A percentile compares a stretch with the other conserved stretches of the same genome.
Evolutionary conservation across 2,329 filamentous ascomycete genomes (phyloP).

Genomic region (Neopestalotiopsis rosae): DNA sequence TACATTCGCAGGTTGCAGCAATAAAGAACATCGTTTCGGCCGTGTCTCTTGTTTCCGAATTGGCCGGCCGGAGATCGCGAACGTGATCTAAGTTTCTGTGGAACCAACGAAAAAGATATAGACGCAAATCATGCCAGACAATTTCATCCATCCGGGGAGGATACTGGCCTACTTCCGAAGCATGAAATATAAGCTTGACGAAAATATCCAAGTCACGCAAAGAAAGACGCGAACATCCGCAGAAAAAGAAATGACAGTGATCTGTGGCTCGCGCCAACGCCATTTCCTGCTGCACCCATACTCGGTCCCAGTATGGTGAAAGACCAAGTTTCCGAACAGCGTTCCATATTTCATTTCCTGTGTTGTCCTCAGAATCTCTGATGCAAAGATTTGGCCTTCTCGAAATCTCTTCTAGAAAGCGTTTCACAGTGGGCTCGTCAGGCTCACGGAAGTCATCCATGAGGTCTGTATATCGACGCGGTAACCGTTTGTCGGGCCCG

Average conservation of each 20-base stretch:
- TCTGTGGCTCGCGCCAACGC: not conserved
- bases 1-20: not conserved
- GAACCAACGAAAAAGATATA: too few relatives aligned
- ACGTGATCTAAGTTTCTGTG: too few relatives aligned
- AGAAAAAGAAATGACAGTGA: not conserved
- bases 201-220: not conserved
- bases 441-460: not conserved
- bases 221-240: not conserved
- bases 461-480: not conserved
- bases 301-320: not conserved
- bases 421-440: not conserved
- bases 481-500: not conserved
- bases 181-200: too few relatives aligned
- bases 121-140: too few relatives aligned
- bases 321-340: not conserved
- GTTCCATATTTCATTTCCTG: not conserved
- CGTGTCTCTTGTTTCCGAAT: too few relatives aligned
- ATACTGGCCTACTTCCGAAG: not conserved
- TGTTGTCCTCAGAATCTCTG: too few relatives aligned
- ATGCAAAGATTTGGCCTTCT: not conserved
- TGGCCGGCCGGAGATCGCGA: too few relatives aligned
- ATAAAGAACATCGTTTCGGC: not conserved
- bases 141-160: too few relatives aligned
- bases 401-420: not conserved
- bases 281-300: constrained; percentile 4